Evolutionary conservation across 345 rosid genomes (phyloP).

Genomic region (Murraya koenigii): DNA sequence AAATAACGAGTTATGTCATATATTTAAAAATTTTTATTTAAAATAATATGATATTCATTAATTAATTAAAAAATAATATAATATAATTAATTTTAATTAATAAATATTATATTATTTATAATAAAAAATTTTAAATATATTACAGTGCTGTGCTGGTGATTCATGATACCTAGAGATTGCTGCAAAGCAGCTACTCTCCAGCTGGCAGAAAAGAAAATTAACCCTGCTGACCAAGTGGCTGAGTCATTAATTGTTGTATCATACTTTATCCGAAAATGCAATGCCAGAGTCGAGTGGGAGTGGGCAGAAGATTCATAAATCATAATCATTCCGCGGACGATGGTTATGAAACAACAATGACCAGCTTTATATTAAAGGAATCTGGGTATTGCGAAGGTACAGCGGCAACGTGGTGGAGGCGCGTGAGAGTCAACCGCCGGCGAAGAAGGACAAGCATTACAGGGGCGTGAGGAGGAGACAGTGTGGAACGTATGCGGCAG

Average conservation of each 20-base stretch:
- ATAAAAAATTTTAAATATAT: too few relatives aligned
- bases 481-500: constrained; percentile 75
- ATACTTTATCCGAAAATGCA: neutral
- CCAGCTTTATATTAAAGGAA: neutral
- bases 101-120: too few relatives aligned
- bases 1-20: too few relatives aligned
- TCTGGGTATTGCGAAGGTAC: too few relatives aligned
- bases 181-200: neutral
- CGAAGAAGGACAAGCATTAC: neutral
- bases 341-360: neutral
- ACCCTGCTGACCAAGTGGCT: neutral
- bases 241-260: too few relatives aligned
- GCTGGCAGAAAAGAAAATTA: neutral
- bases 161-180: neutral
- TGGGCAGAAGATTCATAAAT: neutral
- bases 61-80: too few relatives aligned
- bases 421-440: neutral
- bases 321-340: neutral
- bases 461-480: constrained; percentile 51
- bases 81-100: too few relatives aligned
- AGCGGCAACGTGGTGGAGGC: neutral
- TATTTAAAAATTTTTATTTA: too few relatives aligned
- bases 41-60: too few relatives aligned
- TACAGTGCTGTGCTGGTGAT: too few relatives aligned
- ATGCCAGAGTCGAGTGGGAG: neutral